These are phyloP conservation scores for Jatropha curcas DNA, from an alignment of 345 rosid genomes.

Conservation along the genomic window DNA sequence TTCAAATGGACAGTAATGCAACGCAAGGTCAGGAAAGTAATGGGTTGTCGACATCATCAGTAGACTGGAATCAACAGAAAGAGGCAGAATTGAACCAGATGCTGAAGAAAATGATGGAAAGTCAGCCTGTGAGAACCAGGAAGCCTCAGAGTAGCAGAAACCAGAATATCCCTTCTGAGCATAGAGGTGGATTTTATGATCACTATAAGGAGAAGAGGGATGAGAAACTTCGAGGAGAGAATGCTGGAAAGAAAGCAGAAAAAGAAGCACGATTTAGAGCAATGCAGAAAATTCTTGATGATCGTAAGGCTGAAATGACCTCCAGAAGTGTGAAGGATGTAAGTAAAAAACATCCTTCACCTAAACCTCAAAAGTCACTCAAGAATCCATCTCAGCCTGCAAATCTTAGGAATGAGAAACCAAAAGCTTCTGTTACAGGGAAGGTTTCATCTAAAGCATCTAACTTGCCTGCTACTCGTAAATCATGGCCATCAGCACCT, in stretches of 20 bases:
- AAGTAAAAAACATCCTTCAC: constrained; percentile 33
- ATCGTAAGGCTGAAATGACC: constrained; percentile 53
- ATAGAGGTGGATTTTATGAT: constrained; percentile 57
- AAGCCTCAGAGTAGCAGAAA: constrained; percentile 28
- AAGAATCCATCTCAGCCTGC: constrained; percentile 38
- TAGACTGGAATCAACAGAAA: constrained; percentile 55
- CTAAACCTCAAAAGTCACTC: constrained; percentile 35
- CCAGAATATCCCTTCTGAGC: constrained; percentile 36
- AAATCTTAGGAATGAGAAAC: constrained; percentile 39
- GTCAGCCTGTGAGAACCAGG: constrained; percentile 23
- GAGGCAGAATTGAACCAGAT: constrained; percentile 56
- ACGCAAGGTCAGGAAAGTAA: constrained; percentile 31
- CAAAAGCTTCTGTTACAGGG: constrained; percentile 37
- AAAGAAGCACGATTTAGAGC: constrained; percentile 54
- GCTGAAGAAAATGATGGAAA: constrained; percentile 51
- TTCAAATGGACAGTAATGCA: constrained; percentile 26
- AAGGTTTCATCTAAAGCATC: constrained; percentile 43
- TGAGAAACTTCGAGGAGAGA: constrained; percentile 58
- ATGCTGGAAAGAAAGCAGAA: constrained; percentile 47
- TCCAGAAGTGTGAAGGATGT: constrained; percentile 34
- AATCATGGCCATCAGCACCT: constrained; percentile 61
- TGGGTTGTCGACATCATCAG: constrained; percentile 34
- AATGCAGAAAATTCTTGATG: constrained; percentile 47
- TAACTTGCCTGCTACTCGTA: constrained; percentile 44
- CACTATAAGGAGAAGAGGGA: constrained; percentile 60